Evolutionary conservation across 2,329 filamentous ascomycete genomes (phyloP), one percentile per base, ranked within the genome.

Genomic region (Apiospora koreana): DNA sequence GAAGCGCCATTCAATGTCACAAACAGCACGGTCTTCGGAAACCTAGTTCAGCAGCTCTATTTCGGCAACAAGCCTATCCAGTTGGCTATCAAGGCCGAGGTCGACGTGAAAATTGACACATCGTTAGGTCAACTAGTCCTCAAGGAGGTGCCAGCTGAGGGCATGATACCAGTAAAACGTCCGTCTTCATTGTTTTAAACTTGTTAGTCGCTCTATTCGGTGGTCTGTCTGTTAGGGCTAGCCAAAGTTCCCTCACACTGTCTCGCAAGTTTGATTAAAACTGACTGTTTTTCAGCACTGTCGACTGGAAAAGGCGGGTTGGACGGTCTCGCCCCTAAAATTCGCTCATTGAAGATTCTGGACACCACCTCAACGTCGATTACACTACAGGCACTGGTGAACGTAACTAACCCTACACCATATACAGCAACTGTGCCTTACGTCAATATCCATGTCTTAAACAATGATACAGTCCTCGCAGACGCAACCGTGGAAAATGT

Each of bases 141-240:
- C 76, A 94, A 93, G 80, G 90, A 92, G 74, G 92, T 99, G 77
- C 95, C 95, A 65, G 94, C 90, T 80, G 87, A 94, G 84, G 95
- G 96, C 76, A 89, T 91, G 77, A 91, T 99, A 78, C 93, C 93
- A 82, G 89, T 98, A 85, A 97, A 97, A 89, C 93, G 94, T 97
- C 92, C 90, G 95, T 94, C 86, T 82, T 86, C 76, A 76, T 71
- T 86, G 82, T 84, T 87, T 84, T 81, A 77, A 80, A 82, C 81
- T 77, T 78, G 79, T 80, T 79, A 81, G 80, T 84, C 78, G 72
- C 76, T 74, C 77, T 79, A 67, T 38, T 73, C 69, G 65, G 70
- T 75, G 69, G 69, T 72, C 71, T 65, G 68, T 76, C 73, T 74
- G 62, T 73, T 67, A 74, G 71, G 73, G 69, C 72, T 66, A 71